Evolutionary conservation across 805 yeast species (phyloP).

Genomic region (Candida nanaspora): DNA sequence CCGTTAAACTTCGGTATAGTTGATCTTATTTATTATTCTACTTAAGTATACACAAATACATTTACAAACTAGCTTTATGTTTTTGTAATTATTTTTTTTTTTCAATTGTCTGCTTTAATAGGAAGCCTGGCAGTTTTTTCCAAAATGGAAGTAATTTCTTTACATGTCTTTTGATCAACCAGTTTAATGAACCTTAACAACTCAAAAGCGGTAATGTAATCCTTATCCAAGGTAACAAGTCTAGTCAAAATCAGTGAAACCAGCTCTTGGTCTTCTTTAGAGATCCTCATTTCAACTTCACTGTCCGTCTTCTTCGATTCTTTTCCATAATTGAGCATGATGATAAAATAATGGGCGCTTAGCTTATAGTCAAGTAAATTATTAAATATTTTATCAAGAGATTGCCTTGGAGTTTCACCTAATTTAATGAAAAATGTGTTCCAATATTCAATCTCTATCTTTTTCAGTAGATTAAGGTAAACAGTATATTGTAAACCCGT

Average conservation of each 20-base stretch:
- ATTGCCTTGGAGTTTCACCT: slow-evolving; percentile 35
- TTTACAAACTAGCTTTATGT: no score
- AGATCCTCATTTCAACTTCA: slow-evolving; percentile 7
- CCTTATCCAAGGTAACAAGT: slow-evolving; percentile 27
- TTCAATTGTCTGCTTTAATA: neutral
- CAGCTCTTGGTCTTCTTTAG: slow-evolving; percentile 30
- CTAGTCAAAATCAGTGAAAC: slow-evolving; percentile 36
- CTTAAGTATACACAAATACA: no score
- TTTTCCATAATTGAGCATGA: slow-evolving; percentile 43
- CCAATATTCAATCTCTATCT: slow-evolving; percentile 49
- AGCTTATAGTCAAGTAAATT: slow-evolving; percentile 33
- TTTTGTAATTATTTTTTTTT: neutral
- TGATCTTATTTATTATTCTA: neutral
- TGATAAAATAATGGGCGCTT: slow-evolving; percentile 44
- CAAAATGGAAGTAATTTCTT: slow-evolving; percentile 29
- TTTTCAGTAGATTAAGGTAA: slow-evolving; percentile 45
- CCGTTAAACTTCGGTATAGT: neutral
- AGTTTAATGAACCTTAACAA: slow-evolving; percentile 46
- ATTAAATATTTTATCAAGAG: slow-evolving; percentile 32
- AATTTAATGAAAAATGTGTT: slow-evolving; percentile 34
- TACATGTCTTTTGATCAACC: slow-evolving; percentile 29
- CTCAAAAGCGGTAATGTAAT: slow-evolving; percentile 50
- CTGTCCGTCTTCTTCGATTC: slow-evolving; percentile 21
- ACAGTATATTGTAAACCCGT: slow-evolving; percentile 27
- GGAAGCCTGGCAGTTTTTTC: slow-evolving; percentile 4